Evolutionary conservation across 2,329 filamentous ascomycete species (phyloP).

Genomic region (Hypoxylon rubiginosum): DNA sequence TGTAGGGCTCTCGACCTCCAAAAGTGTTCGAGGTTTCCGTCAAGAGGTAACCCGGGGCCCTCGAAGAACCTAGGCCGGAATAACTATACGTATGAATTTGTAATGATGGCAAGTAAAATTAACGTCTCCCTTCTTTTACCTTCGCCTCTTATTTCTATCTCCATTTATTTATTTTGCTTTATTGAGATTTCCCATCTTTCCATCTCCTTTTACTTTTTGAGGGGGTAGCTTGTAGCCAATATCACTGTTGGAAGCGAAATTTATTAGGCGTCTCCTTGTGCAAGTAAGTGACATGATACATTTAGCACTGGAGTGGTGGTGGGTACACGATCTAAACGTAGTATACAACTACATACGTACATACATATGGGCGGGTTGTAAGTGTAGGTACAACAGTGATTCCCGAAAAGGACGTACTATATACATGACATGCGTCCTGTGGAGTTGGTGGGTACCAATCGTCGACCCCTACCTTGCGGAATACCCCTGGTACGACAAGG

Average conservation of each 20-base stretch:
- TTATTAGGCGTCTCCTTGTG: background rate
- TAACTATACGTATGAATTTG: background rate
- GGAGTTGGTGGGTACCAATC: constrained; percentile 32
- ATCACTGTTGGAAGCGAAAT: background rate
- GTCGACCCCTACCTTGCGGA: constrained; percentile 26
- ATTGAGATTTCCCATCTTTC: background rate
- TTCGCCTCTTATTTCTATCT: background rate
- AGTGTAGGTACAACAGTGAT: constrained; percentile 20
- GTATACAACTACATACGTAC: background rate
- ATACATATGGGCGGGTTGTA: constrained; percentile 3
- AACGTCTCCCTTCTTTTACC: background rate
- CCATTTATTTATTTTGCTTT: background rate
- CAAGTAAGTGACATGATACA: background rate
- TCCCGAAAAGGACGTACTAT: constrained; percentile 28
- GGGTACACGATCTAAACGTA: constrained; percentile 10
- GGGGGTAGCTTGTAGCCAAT: background rate
- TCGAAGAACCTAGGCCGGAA: background rate
- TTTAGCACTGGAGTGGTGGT: constrained; percentile 3
- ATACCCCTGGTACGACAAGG: constrained; percentile 41
- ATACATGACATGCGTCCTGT: constrained; percentile 34
- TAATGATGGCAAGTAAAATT: background rate
- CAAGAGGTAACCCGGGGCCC: background rate
- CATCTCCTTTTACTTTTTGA: background rate
- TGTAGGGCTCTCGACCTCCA: background rate
- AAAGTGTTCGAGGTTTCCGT: constrained; percentile 1